Evolutionary conservation across 495 filamentous ascomycete genomes (phyloP).

Genomic region (Cercophora newfieldiana): DNA sequence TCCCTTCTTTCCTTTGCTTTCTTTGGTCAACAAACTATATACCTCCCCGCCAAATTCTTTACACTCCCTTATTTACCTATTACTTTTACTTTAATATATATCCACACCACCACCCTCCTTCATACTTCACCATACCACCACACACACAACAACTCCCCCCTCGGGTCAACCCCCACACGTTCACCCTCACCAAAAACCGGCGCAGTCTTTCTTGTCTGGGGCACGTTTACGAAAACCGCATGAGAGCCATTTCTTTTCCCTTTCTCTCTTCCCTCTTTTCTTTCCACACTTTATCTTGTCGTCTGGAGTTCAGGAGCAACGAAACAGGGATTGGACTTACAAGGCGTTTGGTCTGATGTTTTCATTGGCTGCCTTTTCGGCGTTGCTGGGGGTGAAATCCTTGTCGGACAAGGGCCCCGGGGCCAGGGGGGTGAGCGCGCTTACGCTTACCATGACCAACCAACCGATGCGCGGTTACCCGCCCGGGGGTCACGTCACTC

Average conservation of each 20-base stretch:
- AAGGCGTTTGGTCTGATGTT: conserved; percentile 2
- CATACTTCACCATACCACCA: too few species aligned
- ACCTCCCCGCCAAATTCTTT: conserved; percentile 4
- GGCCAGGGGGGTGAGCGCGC: not conserved
- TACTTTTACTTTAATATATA: conserved; percentile 5
- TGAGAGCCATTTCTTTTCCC: conserved; percentile 12
- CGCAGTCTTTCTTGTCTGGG: not conserved
- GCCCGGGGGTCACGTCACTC: not conserved
- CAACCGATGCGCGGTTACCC: not conserved
- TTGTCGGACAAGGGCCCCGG: not conserved
- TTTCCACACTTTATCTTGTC: conserved; percentile 12
- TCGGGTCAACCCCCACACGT: too few species aligned
- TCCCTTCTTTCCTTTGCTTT: conserved; percentile 11
- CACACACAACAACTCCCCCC: too few species aligned
- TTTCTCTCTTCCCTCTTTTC: conserved; percentile 10
- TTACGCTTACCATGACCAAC: not conserved
- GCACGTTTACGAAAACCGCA: conserved; percentile 3
- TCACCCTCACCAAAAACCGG: not conserved
- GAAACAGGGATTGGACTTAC: not conserved
- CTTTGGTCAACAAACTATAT: conserved; percentile 4
- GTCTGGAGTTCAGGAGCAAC: not conserved
- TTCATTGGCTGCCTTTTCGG: not conserved
- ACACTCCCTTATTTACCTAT: conserved; percentile 19
- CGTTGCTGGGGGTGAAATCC: not conserved
- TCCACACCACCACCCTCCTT: too few species aligned